Evolutionary conservation across 2,329 filamentous ascomycete genomes (phyloP), one percentile per base, ranked within the genome.

Genomic region (Apiospora hydei): DNA sequence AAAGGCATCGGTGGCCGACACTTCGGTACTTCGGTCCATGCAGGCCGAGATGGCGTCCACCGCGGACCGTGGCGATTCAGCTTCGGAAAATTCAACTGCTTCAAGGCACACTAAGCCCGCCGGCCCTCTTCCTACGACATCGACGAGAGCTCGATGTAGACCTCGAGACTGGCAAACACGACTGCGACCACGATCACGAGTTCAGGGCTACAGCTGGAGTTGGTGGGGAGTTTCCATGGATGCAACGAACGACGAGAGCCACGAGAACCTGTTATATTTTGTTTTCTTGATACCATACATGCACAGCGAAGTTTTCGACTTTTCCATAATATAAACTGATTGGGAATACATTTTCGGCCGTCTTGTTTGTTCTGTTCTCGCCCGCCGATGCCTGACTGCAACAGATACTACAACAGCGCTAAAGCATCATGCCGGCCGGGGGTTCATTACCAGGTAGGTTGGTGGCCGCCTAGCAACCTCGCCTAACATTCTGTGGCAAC

Each of bases 41-140:
- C 84, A 26, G 82, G 85, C 77, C 82, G 81, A 14, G 79, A 85
- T 74, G 87, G 86, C 66, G 79, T 88, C 10, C 84, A 82, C 69
- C 83, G 85, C 14, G 87, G 86, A 2, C 85, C 86, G 3, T 88
- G 86, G 85, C 81, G 86, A 61, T 85, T 88, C 77, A 84, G 84
- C 69, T 80, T 87, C 57, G 84, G 85, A 73, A 83, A 81, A 64
- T 87, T 87, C 78, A 86, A 83, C 82, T 88, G 87, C 80, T 88
- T 88, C 82, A 85, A 81, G 74, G 73, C 71, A 71, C 75, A 73
- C 66, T 79, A 71, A 76, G 44, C n/a, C 57, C 4, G 18, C 34
- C 21, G 34, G 10, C 18, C 18, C 21, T 18, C n/a, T 10, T 53
- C n/a, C 46, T 24, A 6, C 16, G 30, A 34, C 16, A 21, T 21